Conservation (phyloP, 2,329 filamentous ascomycete genomes). For the Arthrobotrys megalospora region DNA sequence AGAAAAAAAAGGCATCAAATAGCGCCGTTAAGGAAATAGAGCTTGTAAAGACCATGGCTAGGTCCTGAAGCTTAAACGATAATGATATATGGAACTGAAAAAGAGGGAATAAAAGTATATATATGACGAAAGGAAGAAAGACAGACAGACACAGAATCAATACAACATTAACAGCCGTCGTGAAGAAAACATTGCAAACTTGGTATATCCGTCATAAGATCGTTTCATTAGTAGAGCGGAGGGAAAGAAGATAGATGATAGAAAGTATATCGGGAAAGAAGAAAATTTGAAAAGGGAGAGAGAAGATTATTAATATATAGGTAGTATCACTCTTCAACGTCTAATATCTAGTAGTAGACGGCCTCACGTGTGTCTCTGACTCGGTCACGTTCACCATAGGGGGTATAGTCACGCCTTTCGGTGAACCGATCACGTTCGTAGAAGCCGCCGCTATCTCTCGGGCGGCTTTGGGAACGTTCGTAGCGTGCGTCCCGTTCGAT, state of each 20-base stretch:
- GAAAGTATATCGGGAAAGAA: conserved; percentile 13
- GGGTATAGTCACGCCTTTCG: conserved; percentile 60
- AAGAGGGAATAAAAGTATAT: conserved; percentile 42
- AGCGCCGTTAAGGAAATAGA: conserved; percentile 18
- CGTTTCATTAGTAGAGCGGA: conserved; percentile 49
- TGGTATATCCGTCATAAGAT: conserved; percentile 61
- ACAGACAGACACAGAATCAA: not conserved
- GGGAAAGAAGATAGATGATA: conserved; percentile 44
- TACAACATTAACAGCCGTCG: conserved; percentile 31
- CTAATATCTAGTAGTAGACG: conserved; percentile 52
- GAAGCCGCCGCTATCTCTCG: conserved; percentile 51
- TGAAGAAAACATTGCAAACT: conserved; percentile 21
- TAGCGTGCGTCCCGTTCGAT: conserved; percentile 52
- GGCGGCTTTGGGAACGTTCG: conserved; percentile 56
- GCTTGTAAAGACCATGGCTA: not conserved
- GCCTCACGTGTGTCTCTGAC: conserved; percentile 59
- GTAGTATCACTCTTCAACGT: conserved; percentile 26
- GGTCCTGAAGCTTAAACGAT: conserved; percentile 1
- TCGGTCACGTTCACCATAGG: conserved; percentile 59
- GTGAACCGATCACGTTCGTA: conserved; percentile 57
- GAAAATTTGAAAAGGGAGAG: not conserved
- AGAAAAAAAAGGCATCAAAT: conserved; percentile 9
- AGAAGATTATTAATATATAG: conserved; percentile 40
- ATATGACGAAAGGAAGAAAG: conserved; percentile 51
- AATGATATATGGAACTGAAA: not conserved